These are phyloP conservation scores for Wickerhamiella brachini DNA, from an alignment of 805 yeast genomes.

Conservation along the genomic window DNA sequence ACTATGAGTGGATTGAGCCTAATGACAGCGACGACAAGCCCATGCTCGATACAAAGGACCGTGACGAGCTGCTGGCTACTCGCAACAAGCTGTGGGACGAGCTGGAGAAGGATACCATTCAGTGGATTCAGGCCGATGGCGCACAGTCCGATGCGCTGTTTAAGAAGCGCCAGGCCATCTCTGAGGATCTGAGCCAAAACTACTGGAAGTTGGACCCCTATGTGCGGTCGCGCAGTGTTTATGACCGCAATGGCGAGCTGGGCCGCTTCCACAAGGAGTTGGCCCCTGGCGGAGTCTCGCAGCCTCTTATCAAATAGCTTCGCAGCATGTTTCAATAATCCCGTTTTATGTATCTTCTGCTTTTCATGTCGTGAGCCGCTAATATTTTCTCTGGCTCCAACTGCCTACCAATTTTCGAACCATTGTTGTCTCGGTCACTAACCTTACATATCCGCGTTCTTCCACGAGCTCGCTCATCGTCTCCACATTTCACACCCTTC, in stretches of 20 bases:
- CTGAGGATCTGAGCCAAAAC: slow-evolving; percentile 42
- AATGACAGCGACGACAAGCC: slow-evolving; percentile 41
- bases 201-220: slow-evolving; percentile 68
- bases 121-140: slow-evolving; percentile 53
- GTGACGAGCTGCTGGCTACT: slow-evolving; percentile 33
- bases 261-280: slow-evolving; percentile 27
- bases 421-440: no score
- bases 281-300: slow-evolving; percentile 14
- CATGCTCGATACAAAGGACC: slow-evolving; percentile 32
- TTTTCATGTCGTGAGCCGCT: no score
- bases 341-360: background rate
- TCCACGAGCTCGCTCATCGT: no score
- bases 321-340: background rate
- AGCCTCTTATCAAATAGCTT: slow-evolving; percentile 12
- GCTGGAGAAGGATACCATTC: slow-evolving; percentile 51
- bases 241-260: slow-evolving; percentile 60
- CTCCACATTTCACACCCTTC: no score
- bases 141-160: slow-evolving; percentile 33
- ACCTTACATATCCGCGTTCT: no score
- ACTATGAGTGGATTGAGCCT: slow-evolving; percentile 50
- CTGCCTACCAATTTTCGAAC: no score
- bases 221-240: slow-evolving; percentile 61
- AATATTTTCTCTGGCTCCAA: no score
- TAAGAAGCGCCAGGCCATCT: slow-evolving; percentile 35
- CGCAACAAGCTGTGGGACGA: slow-evolving; percentile 40